Conservation (phyloP, 768 basidiomycete genomes). For the Tulasnella calospora region DNA sequence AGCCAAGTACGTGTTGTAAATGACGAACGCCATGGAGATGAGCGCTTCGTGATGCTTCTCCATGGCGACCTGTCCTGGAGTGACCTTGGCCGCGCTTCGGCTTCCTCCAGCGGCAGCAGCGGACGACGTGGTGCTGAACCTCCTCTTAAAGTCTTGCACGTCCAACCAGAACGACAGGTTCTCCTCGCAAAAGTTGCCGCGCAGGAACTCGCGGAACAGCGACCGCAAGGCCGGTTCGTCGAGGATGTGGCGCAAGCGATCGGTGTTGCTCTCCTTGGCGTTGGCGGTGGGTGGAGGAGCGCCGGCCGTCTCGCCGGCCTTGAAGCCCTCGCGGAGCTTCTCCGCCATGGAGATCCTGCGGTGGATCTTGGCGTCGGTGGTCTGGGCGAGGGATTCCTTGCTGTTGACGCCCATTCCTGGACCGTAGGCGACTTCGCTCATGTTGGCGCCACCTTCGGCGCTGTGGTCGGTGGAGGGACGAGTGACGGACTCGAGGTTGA, state of each 20-base stretch:
- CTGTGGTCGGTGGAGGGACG: conserved; percentile 22
- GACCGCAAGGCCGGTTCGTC: conserved; percentile 85
- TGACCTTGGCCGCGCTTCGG: conserved; percentile 58
- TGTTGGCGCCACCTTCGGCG: conserved; percentile 15
- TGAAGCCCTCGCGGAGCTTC: conserved; percentile 56
- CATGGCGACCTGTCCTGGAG: conserved; percentile 58
- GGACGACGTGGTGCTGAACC: conserved; percentile 92
- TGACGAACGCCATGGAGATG: conserved; percentile 89
- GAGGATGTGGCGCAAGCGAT: conserved; percentile 83
- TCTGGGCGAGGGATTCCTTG: conserved; percentile 41
- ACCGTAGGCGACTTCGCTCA: conserved; percentile 11
- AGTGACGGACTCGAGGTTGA: conserved; percentile 7
- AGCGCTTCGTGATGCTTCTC: conserved; percentile 94
- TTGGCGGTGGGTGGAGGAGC: conserved; percentile 34
- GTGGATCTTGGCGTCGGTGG: conserved; percentile 63
- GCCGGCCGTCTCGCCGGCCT: conserved; percentile 44
- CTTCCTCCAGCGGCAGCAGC: conserved; percentile 52
- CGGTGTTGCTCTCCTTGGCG: conserved; percentile 83
- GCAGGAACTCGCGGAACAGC: conserved; percentile 90
- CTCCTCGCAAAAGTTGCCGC: conserved; percentile 95
- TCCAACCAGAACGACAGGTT: conserved; percentile 97
- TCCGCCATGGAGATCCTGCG: conserved; percentile 73
- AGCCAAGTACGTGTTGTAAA: conserved; percentile 92
- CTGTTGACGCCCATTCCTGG: conserved; percentile 14
- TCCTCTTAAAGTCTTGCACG: conserved; percentile 92